Conservation (phyloP, 768 basidiomycete species). For the Collybiopsis luxurians region DNA sequence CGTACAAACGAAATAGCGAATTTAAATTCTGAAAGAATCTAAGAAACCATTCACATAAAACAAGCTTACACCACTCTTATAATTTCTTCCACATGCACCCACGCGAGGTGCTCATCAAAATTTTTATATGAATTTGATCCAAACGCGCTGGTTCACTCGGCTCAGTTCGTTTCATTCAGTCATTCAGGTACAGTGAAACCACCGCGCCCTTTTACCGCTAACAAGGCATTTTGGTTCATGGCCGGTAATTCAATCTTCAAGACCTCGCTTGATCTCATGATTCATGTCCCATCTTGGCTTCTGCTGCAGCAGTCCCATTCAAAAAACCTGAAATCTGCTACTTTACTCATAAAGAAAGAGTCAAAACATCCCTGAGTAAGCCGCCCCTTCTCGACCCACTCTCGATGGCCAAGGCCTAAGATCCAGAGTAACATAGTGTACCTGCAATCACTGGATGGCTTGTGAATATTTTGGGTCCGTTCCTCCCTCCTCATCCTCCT, state of each 20-base stretch:
- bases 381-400: not conserved
- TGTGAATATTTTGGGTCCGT: not conserved
- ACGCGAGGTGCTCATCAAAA: too few relatives aligned
- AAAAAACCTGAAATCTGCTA: too few relatives aligned
- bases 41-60: too few relatives aligned
- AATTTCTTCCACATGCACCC: not conserved
- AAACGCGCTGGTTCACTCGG: not conserved
- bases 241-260: too few relatives aligned
- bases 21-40: not conserved
- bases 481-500: constrained; percentile 27
- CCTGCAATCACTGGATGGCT: constrained; percentile 4
- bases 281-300: too few relatives aligned
- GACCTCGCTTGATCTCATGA: too few relatives aligned
- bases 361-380: too few relatives aligned
- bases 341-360: too few relatives aligned
- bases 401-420: not conserved
- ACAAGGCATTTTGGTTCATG: too few relatives aligned
- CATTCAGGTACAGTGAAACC: not conserved
- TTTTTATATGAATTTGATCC: not conserved
- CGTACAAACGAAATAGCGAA: not conserved
- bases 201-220: too few relatives aligned
- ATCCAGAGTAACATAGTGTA: too few relatives aligned
- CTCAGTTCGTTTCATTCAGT: not conserved
- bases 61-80: not conserved
- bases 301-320: too few relatives aligned